Conservation (phyloP, 2,329 filamentous ascomycete genomes). For the Coniochaeta hoffmannii region DNA sequence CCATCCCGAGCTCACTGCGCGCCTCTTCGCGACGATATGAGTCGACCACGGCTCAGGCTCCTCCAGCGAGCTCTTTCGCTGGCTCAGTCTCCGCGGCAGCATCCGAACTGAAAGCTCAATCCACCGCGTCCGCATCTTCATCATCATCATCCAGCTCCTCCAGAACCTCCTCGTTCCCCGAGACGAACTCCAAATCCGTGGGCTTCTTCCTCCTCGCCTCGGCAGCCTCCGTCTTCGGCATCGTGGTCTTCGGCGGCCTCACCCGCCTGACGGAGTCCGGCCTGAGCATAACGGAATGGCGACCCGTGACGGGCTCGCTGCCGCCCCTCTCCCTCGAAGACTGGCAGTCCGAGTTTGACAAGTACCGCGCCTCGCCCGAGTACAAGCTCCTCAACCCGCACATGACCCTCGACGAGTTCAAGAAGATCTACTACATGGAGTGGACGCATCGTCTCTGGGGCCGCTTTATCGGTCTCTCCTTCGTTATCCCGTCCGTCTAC, state of each 20-base stretch:
- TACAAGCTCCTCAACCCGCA: constrained; percentile 86
- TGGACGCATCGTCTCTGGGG: constrained; percentile 96
- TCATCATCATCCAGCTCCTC: constrained; percentile 14
- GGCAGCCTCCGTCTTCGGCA: constrained; percentile 89
- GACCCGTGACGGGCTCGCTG: constrained; percentile 84
- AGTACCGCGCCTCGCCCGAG: constrained; percentile 88
- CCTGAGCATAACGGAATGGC: constrained; percentile 98
- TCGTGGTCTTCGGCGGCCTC: constrained; percentile 89
- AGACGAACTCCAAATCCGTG: constrained; percentile 66
- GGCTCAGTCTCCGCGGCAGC: neutral
- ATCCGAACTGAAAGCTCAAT: constrained; percentile 4
- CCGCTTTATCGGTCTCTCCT: constrained; percentile 80
- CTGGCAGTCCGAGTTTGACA: constrained; percentile 89
- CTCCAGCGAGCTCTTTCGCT: constrained; percentile 2
- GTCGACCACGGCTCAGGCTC: constrained; percentile 4
- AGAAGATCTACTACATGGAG: constrained; percentile 99
- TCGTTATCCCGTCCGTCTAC: constrained; percentile 81
- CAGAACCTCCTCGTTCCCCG: constrained; percentile 36
- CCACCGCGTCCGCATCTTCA: too few relatives aligned
- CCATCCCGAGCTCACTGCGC: constrained; percentile 28
- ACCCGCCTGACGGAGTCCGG: constrained; percentile 94
- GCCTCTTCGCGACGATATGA: constrained; percentile 8
- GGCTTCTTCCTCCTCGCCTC: constrained; percentile 91
- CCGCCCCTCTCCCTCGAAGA: constrained; percentile 71
- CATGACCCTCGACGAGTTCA: constrained; percentile 92